These are phyloP conservation scores for Cucurbita argyrosperma DNA, from an alignment of 306 rosid species.

Conservation along the genomic window DNA sequence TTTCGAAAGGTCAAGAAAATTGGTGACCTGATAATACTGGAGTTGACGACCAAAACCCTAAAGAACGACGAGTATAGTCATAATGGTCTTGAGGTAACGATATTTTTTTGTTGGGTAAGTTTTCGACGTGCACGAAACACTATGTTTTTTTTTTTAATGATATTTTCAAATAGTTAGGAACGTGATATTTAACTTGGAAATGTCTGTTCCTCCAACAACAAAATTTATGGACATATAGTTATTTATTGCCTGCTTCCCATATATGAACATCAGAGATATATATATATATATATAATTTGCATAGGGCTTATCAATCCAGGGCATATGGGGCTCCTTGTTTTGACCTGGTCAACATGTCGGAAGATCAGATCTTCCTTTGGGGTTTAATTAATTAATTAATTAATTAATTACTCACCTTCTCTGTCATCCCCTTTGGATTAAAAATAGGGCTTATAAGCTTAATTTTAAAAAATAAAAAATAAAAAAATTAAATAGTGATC, in stretches of 20 bases:
- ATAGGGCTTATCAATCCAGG: slow-evolving; percentile 8
- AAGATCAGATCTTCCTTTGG: neutral
- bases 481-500: too few species aligned
- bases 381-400: neutral
- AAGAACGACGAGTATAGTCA: too few species aligned
- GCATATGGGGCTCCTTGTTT: slow-evolving; percentile 22
- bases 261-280: neutral
- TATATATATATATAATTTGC: neutral
- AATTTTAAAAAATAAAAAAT: too few species aligned
- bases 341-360: slow-evolving; percentile 43
- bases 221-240: neutral
- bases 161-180: neutral
- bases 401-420: neutral
- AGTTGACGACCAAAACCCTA: too few species aligned
- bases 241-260: neutral
- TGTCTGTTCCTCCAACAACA: neutral
- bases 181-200: neutral
- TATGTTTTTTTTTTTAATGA: neutral
- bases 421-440: neutral
- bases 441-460: too few species aligned
- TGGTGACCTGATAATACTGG: too few species aligned
- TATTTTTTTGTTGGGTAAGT: too few species aligned
- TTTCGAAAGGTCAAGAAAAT: too few species aligned
- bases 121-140: too few species aligned
- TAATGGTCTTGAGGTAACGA: too few species aligned